Conservation (phyloP, 495 filamentous ascomycete species). For the Neurospora sublineolata region DNA sequence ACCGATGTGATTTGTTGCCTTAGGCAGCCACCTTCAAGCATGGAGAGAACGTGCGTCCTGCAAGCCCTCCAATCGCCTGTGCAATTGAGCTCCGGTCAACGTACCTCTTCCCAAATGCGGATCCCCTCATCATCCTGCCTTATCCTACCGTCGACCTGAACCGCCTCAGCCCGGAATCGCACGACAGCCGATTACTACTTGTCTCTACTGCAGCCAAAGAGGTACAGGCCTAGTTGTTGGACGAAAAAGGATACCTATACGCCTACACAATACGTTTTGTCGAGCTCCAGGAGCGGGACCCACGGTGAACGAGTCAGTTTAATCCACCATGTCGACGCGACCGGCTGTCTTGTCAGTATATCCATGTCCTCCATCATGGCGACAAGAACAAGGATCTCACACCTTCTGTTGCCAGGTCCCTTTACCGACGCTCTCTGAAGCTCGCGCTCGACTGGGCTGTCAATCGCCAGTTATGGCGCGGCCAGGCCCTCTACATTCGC, state of each 20-base stretch:
- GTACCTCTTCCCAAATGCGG: not conserved
- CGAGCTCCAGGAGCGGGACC: not conserved
- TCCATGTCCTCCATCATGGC: not conserved
- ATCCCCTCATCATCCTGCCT: not conserved
- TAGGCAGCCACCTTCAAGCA: not conserved
- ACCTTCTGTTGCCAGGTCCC: constrained; percentile 45
- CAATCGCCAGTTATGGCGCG: constrained; percentile 81
- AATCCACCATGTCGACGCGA: constrained; percentile 33
- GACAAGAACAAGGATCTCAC: constrained; percentile 5
- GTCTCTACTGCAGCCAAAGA: not conserved
- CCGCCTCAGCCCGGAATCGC: not conserved
- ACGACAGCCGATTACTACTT: not conserved
- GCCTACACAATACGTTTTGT: not conserved
- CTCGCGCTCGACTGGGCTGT: constrained; percentile 90
- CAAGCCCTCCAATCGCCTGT: not conserved
- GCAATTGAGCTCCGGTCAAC: not conserved
- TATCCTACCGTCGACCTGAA: not conserved
- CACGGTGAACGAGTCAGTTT: not conserved
- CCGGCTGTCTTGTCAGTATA: constrained; percentile 35
- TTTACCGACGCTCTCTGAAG: constrained; percentile 89
- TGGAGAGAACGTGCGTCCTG: not conserved
- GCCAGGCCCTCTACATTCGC: constrained; percentile 90
- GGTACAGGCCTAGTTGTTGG: not conserved
- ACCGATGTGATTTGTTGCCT: not conserved
- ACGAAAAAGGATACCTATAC: not conserved